A percentile compares a stretch with the other conserved stretches of the same genome.
These are phyloP conservation scores for Apiosordaria backusii DNA, from an alignment of 495 filamentous ascomycete species.

Conservation along the genomic window DNA sequence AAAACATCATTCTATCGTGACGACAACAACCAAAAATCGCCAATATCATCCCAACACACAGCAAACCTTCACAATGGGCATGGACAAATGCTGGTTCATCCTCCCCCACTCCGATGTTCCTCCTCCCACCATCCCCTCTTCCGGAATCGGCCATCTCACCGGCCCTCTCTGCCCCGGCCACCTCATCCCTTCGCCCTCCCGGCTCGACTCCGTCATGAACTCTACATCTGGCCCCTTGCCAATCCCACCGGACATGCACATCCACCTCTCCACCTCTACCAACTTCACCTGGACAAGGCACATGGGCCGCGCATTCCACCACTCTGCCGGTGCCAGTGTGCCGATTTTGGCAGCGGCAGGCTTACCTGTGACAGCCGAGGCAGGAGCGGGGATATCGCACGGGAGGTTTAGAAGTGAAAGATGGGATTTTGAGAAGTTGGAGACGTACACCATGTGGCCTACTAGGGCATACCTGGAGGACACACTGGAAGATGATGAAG, in stretches of 20 bases:
- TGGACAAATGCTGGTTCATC: constrained; percentile 13
- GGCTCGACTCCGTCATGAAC: background rate
- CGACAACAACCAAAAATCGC: too few relatives aligned
- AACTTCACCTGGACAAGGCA: background rate
- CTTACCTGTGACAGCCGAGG: background rate
- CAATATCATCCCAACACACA: too few relatives aligned
- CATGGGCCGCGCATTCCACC: background rate
- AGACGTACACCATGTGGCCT: constrained; percentile 1
- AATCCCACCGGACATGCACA: background rate
- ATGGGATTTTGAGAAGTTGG: background rate
- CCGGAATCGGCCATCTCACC: background rate
- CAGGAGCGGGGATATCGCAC: too few relatives aligned
- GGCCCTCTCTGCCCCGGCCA: background rate
- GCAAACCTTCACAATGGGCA: too few relatives aligned
- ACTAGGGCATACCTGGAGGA: background rate
- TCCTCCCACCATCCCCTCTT: background rate
- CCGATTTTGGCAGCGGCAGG: background rate
- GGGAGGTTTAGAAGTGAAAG: too few relatives aligned
- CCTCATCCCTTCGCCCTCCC: background rate
- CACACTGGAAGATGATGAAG: background rate
- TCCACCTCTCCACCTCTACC: background rate
- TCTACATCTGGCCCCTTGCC: background rate
- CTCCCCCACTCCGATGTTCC: background rate
- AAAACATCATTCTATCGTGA: too few relatives aligned
- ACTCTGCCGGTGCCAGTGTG: background rate